Conservation (phyloP, 83 land plant genomes). For the Thuja plicata region DNA sequence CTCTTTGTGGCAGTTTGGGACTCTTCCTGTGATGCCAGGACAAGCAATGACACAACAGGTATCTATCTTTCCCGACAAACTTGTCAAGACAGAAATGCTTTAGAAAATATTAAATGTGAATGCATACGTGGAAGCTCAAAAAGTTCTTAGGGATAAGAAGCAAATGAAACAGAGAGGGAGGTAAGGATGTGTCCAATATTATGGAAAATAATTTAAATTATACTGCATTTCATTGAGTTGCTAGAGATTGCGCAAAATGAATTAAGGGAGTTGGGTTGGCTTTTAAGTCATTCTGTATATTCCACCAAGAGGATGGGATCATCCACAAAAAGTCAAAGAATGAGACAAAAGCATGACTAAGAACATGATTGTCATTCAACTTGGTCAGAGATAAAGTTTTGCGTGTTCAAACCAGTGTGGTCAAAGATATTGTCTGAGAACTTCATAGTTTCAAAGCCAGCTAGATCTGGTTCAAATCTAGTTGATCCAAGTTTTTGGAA, state of each 20-base stretch:
- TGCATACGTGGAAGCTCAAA: not conserved
- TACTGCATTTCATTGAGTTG: not conserved
- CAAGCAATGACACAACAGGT: constrained; percentile 96
- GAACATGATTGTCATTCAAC: no score
- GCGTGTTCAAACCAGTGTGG: not conserved
- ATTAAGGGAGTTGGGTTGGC: not conserved
- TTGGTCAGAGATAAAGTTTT: no score
- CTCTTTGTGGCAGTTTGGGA: constrained; percentile 46
- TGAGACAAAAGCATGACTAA: not conserved
- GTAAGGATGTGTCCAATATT: no score
- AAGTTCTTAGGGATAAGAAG: not conserved
- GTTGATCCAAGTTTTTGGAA: no score
- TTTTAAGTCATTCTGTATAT: not conserved
- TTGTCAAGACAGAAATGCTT: not conserved
- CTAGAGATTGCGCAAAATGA: not conserved
- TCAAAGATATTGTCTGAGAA: not conserved
- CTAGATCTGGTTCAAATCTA: no score
- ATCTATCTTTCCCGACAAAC: not conserved
- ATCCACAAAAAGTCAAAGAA: not conserved
- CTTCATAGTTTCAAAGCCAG: no score
- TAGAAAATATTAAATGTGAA: not conserved
- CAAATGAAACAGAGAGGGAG: not conserved
- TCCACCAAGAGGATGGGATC: not conserved
- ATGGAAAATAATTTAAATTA: no score
- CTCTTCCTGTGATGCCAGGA: constrained; percentile 67